Conservation (phyloP, 1,284 basidiomycete genomes). For the Apiotrichum sp. region DNA sequence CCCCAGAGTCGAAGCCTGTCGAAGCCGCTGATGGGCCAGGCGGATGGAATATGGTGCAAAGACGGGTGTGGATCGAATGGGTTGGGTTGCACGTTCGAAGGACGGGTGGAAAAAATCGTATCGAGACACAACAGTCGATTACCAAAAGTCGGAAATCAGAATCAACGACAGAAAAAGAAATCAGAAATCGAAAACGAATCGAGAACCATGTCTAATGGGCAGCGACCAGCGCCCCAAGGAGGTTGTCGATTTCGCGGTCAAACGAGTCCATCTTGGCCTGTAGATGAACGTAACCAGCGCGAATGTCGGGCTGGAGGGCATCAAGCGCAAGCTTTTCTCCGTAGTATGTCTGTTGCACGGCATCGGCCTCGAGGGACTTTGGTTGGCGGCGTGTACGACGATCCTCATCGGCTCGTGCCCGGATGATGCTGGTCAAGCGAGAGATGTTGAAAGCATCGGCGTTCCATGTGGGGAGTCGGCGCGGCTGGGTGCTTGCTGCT, state of each 20-base stretch:
- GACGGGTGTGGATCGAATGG: no score
- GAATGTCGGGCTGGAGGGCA: conserved; percentile 62
- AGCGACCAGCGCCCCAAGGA: conserved; percentile 43
- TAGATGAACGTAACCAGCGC: conserved; percentile 62
- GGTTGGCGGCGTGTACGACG: conserved; percentile 2
- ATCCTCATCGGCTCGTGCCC: conserved; percentile 22
- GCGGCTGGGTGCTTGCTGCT: conserved; percentile 25
- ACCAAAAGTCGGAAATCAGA: no score
- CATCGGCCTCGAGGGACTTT: conserved; percentile 48
- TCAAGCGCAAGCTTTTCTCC: conserved; percentile 55
- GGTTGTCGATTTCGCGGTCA: conserved; percentile 64
- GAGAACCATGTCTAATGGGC: background rate
- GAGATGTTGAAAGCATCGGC: conserved; percentile 42
- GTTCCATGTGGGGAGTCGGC: conserved; percentile 36
- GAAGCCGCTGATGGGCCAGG: no score
- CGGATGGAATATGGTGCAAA: no score
- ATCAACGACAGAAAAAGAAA: no score
- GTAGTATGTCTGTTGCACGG: conserved; percentile 66
- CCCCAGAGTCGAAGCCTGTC: no score
- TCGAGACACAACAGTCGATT: no score
- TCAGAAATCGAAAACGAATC: no score
- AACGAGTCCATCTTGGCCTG: conserved; percentile 70
- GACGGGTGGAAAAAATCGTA: no score
- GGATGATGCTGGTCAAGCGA: conserved; percentile 39
- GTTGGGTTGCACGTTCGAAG: no score